These are phyloP conservation scores for Eucalyptus viminalis DNA, from an alignment of 345 rosid species.

Conservation along the genomic window DNA sequence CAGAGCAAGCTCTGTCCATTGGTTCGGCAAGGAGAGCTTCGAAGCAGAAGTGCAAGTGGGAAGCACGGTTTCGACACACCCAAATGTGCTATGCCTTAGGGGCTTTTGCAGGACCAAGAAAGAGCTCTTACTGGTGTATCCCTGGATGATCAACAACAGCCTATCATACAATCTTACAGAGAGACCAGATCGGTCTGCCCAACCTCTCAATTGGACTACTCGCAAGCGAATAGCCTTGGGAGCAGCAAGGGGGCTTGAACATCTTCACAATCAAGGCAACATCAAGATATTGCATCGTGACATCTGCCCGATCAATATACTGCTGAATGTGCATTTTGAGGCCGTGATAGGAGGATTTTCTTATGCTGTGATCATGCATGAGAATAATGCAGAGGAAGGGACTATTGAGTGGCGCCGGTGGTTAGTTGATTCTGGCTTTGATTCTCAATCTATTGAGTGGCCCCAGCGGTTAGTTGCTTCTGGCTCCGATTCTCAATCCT, in stretches of 20 bases:
- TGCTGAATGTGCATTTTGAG: background rate
- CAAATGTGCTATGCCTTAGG: background rate
- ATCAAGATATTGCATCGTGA: background rate
- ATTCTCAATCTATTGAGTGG: background rate
- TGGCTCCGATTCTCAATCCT: too few relatives aligned
- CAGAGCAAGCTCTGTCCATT: background rate
- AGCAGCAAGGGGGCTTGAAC: background rate
- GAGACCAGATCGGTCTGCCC: background rate
- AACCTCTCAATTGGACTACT: background rate
- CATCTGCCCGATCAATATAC: background rate
- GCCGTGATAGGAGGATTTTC: background rate
- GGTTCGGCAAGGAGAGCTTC: accelerated
- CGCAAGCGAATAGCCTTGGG: background rate
- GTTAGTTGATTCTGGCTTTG: too few relatives aligned
- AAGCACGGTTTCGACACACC: background rate
- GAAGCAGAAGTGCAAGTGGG: background rate
- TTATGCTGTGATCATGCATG: background rate
- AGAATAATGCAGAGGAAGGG: background rate
- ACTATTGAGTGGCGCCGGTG: background rate
- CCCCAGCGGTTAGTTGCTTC: accelerated
- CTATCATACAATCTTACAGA: background rate
- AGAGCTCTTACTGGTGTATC: background rate
- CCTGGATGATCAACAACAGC: background rate
- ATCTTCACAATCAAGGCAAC: background rate
- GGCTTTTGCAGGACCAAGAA: background rate